Percentiles rank a stretch among this genome's conserved stretches.
These are phyloP conservation scores for Metarhizium sp. DNA, from an alignment of 2,329 filamentous ascomycete genomes.

Conservation along the genomic window DNA sequence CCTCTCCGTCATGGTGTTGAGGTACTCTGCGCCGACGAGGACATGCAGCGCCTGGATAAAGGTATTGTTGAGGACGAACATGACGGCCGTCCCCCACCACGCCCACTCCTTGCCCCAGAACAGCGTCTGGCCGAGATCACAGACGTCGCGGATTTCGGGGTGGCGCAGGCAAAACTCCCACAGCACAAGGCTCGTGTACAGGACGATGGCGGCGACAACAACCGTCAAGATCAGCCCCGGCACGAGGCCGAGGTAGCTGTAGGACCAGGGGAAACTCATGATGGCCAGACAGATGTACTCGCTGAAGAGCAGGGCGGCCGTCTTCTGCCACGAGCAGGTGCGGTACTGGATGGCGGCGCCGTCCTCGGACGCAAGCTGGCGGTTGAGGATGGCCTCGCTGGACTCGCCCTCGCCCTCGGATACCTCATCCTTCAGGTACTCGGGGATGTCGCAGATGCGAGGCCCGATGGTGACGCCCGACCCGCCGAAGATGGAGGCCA, in stretches of 20 bases:
- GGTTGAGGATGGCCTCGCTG: slow-evolving; percentile 39
- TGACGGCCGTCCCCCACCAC: slow-evolving; percentile 62
- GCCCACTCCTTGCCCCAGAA: slow-evolving; percentile 77
- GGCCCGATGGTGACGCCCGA: slow-evolving; percentile 34
- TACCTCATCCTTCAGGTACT: slow-evolving; percentile 21
- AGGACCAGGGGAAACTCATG: slow-evolving; percentile 94
- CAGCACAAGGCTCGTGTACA: slow-evolving; percentile 58
- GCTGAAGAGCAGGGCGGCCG: slow-evolving; percentile 80
- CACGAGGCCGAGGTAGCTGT: slow-evolving; percentile 77
- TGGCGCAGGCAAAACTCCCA: slow-evolving; percentile 89
- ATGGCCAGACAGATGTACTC: slow-evolving; percentile 91
- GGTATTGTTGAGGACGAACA: slow-evolving; percentile 92
- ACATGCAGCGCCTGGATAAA: slow-evolving; percentile 81
- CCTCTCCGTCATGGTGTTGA: slow-evolving; percentile 76
- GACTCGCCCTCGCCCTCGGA: slow-evolving; percentile 34
- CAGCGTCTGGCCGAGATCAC: slow-evolving; percentile 90
- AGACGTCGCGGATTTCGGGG: slow-evolving; percentile 85
- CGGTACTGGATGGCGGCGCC: slow-evolving; percentile 80
- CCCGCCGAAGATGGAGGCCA: slow-evolving; percentile 29
- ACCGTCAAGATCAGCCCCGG: slow-evolving; percentile 76
- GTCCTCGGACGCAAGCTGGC: slow-evolving; percentile 68
- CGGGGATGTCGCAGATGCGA: slow-evolving; percentile 39
- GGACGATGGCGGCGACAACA: slow-evolving; percentile 65
- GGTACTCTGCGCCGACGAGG: slow-evolving; percentile 73
- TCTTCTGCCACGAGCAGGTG: slow-evolving; percentile 94